A percentile compares a stretch with the other conserved stretches of the same genome.
These are phyloP conservation scores for Cutaneotrichosporon arboriforme DNA, from an alignment of 1,284 basidiomycete species.

Conservation along the genomic window DNA sequence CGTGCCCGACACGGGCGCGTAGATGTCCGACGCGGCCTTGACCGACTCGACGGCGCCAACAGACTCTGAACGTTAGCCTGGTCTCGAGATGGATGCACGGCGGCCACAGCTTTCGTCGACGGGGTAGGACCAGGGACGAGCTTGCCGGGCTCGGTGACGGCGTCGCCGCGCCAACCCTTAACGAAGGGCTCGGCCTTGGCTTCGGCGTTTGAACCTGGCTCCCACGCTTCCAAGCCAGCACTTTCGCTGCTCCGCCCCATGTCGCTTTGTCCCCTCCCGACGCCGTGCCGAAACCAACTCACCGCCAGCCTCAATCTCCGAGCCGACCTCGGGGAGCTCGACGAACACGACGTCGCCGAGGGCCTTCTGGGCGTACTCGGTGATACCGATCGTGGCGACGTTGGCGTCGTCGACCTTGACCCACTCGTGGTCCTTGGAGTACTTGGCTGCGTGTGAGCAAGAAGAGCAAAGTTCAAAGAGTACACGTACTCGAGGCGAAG, in stretches of 20 bases:
- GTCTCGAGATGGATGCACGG: too few relatives aligned
- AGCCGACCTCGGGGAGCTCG: conserved; percentile 73
- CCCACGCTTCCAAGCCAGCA: too few relatives aligned
- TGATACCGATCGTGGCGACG: conserved; percentile 80
- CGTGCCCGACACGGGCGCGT: conserved; percentile 83
- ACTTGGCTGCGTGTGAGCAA: conserved; percentile 57
- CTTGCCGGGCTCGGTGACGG: too few relatives aligned
- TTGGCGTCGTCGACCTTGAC: conserved; percentile 78
- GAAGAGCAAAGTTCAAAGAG: too few relatives aligned
- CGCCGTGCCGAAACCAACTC: conserved; percentile 21
- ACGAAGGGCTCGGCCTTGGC: too few relatives aligned
- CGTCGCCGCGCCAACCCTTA: too few relatives aligned
- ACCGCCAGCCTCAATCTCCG: conserved; percentile 73
- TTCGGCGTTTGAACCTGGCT: too few relatives aligned
- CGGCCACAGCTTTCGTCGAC: too few relatives aligned
- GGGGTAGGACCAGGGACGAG: too few relatives aligned
- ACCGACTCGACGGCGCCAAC: conserved; percentile 97
- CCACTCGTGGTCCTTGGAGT: conserved; percentile 87
- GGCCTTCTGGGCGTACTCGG: conserved; percentile 85
- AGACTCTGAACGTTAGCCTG: conserved; percentile 56
- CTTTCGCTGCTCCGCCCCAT: too few relatives aligned
- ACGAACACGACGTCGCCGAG: conserved; percentile 98
- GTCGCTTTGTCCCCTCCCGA: too few relatives aligned
- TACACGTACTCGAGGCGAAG: conserved; percentile 25
- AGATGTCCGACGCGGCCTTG: conserved; percentile 96